Evolutionary conservation across 371 early-diverging fungal species (phyloP), one percentile per base, ranked within the genome.

Genomic region (Apophysomyces sp.): DNA sequence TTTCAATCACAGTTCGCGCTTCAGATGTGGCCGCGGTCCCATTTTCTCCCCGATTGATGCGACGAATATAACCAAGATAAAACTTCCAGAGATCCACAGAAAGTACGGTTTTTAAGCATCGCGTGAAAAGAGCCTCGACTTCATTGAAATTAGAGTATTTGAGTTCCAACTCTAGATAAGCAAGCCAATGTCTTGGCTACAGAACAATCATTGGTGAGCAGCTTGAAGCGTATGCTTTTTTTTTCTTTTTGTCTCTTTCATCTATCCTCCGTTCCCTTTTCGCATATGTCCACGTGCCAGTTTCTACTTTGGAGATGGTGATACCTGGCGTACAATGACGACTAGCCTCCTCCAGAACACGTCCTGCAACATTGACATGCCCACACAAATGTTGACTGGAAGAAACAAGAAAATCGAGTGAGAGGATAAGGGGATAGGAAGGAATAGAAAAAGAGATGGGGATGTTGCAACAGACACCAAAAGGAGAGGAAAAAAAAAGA

Each of bases 71-170:
- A 63, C 86, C 86, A 57, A 97, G 73, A 75, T 98, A 98, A 68
- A 86, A 86, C 63, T 88, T 85, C 92, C 93, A 95, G 11, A 97
- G 81, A 31, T 94, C 96, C 31, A 98, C 88, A 6, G 92, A 90
- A 9, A 88, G 84, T 6, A 94, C 91, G 26, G 81, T 80, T 57
- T 86, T 85, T 51, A 97, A 85, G 67, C 93, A 94, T 36, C 88
- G 84, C 27, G 86, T 88, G 67, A 97, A 98, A 18, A 98, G 74
- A n/a, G 84, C 74, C 72, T 94, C 95, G 27, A 94, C 90, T 63
- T 86, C 79, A 60, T 87, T 89, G 57, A 83, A 83, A 64, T 91
- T 87, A 16, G 87, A 81, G 52, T 87, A 85, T 61, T 87, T 86
- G 62, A 91, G 83, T 72, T 96, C 97, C 75, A 90, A 85, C 58